These are phyloP conservation scores for Thecaphora frezii DNA, from an alignment of 1,284 basidiomycete species.

Conservation along the genomic window DNA sequence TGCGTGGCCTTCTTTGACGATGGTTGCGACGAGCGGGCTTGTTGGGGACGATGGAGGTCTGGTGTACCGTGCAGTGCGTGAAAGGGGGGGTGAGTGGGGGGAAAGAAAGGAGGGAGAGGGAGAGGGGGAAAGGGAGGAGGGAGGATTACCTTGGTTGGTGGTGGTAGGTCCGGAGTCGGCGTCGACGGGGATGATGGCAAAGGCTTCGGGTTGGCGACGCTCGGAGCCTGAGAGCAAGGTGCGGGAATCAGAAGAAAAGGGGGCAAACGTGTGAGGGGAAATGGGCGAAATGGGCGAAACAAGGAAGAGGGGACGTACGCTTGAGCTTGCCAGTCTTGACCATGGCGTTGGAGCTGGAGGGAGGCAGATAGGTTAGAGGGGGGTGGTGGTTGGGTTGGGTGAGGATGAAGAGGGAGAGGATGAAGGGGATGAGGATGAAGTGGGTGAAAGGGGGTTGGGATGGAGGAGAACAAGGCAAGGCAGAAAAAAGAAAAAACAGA, in stretches of 20 bases:
- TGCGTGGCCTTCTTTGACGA: slow-evolving; percentile 20
- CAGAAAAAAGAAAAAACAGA: neutral
- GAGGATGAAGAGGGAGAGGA: neutral
- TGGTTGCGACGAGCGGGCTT: slow-evolving; percentile 1
- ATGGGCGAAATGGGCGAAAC: too few species aligned
- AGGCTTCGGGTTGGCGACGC: neutral
- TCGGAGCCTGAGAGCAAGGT: neutral
- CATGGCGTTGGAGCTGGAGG: slow-evolving; percentile 4
- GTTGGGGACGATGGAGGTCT: slow-evolving; percentile 2
- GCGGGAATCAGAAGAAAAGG: neutral
- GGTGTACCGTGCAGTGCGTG: neutral
- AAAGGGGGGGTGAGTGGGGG: neutral
- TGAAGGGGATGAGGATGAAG: neutral
- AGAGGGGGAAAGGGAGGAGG: too few species aligned
- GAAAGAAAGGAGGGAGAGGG: neutral
- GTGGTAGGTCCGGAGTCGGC: too few species aligned
- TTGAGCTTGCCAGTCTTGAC: slow-evolving; percentile 30
- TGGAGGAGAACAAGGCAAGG: neutral
- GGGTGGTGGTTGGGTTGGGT: too few species aligned
- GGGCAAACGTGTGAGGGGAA: too few species aligned
- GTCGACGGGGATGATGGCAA: neutral
- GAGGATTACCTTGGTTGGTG: too few species aligned
- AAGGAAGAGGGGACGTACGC: slow-evolving; percentile 6
- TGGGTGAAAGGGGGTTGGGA: neutral
- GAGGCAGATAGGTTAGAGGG: neutral